Evolutionary conservation across 371 early-diverging fungal genomes (phyloP), one percentile per base, ranked within the genome.

Genomic region (Synchytrium microbalum): DNA sequence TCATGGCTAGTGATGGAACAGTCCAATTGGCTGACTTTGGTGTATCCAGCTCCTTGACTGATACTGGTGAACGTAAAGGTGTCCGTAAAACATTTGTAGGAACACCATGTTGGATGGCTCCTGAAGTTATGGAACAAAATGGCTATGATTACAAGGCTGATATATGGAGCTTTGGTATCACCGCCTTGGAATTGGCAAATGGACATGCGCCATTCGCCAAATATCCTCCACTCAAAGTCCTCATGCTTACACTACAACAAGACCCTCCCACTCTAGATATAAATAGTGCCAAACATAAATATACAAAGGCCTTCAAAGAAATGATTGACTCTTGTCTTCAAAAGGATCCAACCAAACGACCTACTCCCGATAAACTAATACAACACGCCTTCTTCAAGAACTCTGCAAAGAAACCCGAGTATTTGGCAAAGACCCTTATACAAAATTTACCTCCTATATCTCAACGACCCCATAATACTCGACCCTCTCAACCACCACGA

Each of bases 21-120:
- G 92, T 95, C 58, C 94, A 95, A 72, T 75, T 97, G 71, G 95
- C 96, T 26, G 98, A 97, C 76, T 97, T 97, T 80, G 98, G 98
- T 30, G 96, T 98, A 24, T 92, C 93, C 27, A 93, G 91, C 57
- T 93, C 93, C 67, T 63, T 79, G 16, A 32, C 23, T 10, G 33
- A 51, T 27, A 64, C 30, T 56, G 26, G 29, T 29, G 56, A 26
- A 56, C 24, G 56, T 26, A 26, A 0, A 25, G 29, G 56, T 29
- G 24, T 56, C 52, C 59, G 59, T 8, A 81, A 81, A 51, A 78
- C 83, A n/a, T 75, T 79, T 59, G 77, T 80, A 30, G 81, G 83
- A 3, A 82, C 83, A 1, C 81, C 82, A 0, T 82, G 67, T 65
- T 82, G 82, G 82, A 77, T 78, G 78, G 74, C 79, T 60, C 72